phyloP scores from a whole-genome alignment of 495 filamentous ascomycete genomes.

The Xylaria curta region DNA sequence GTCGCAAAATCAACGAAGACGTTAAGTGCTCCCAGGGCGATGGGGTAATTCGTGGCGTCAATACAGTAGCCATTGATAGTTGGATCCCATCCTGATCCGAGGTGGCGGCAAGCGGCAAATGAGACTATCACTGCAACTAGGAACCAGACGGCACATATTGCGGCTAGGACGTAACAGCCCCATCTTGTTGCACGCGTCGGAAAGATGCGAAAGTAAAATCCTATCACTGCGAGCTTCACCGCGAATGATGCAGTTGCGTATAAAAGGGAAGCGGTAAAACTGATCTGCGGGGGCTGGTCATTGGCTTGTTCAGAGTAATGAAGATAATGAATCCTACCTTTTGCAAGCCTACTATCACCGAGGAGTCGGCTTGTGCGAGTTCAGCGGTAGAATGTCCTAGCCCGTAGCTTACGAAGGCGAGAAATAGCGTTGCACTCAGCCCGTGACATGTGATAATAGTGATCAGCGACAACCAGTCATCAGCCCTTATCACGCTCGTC shows the following conservation, averaged over 20 bases:
- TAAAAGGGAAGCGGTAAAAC: background rate
- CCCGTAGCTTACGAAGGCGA: background rate
- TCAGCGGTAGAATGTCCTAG: background rate
- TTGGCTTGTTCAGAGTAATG: background rate
- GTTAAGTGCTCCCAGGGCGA: background rate
- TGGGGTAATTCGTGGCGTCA: background rate
- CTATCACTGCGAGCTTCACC: background rate
- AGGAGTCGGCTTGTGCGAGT: background rate
- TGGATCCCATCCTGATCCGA: background rate
- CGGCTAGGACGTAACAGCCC: background rate
- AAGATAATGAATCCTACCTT: background rate
- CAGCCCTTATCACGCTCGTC: background rate
- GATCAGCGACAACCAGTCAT: background rate
- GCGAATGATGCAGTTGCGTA: background rate
- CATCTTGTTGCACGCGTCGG: background rate
- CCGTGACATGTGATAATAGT: background rate
- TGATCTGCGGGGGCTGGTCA: background rate
- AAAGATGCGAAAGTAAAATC: background rate
- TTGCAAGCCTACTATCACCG: background rate
- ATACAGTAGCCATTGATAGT: background rate
- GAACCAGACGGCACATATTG: background rate
- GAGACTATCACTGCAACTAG: background rate
- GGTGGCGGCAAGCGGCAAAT: background rate
- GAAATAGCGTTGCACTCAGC: background rate
- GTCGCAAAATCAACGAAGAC: background rate